phyloP scores from a whole-genome alignment of 73 alveolate species.

The Paramecium biaurelia region DNA sequence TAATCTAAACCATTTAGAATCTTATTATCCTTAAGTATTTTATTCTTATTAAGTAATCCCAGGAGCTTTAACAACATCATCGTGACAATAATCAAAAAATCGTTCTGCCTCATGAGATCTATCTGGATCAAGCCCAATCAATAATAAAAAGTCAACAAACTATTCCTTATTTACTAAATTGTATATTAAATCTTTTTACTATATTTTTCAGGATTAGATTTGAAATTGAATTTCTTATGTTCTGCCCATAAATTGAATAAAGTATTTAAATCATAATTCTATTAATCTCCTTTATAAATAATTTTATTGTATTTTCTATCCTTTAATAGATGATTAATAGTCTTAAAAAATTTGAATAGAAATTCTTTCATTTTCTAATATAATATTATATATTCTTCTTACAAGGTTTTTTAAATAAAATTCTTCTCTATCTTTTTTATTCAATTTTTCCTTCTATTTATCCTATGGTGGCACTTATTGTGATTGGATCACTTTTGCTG shows the following conservation, averaged over 20 bases:
- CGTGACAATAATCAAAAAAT: conserved; percentile 53
- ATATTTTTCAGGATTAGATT: background rate
- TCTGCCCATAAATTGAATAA: conserved; percentile 50
- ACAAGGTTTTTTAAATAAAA: conserved; percentile 40
- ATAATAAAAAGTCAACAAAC: conserved; percentile 25
- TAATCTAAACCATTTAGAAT: conserved; percentile 3
- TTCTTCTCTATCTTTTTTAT: conserved; percentile 34
- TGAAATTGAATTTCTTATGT: conserved; percentile 13
- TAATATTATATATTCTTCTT: background rate
- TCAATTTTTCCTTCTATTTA: background rate
- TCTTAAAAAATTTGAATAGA: conserved; percentile 34
- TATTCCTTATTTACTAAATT: background rate
- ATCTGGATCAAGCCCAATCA: conserved; percentile 48
- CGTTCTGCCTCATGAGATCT: conserved; percentile 33
- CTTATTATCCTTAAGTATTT: background rate
- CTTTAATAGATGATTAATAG: background rate
- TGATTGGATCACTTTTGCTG: background rate
- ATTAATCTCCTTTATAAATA: background rate
- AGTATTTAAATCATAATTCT: conserved; percentile 1
- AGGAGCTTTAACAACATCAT: background rate
- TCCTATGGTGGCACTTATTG: background rate
- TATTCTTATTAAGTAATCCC: background rate
- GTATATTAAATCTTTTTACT: background rate
- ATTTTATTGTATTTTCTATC: conserved; percentile 25
- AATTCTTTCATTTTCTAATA: conserved; percentile 38